Percentiles rank a stretch among this genome's conserved stretches.
phyloP scores from a whole-genome alignment of 768 basidiomycete species.

The Cubamyces lactineus region DNA sequence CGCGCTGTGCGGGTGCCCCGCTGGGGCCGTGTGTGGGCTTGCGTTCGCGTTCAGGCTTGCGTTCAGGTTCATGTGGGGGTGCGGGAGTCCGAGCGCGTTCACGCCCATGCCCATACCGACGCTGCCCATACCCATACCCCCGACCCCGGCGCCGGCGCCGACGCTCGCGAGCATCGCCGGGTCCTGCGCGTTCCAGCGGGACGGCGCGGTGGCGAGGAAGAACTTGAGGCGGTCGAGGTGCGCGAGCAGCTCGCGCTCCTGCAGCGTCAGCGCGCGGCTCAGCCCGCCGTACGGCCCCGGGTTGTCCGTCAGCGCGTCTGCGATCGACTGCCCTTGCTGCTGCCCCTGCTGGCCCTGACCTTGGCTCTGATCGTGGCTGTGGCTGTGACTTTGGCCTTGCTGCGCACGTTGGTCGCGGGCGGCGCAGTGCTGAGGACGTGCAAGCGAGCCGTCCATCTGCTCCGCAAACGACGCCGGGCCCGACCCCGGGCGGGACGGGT shows the following conservation, averaged over 20 bases:
- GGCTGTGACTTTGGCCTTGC: no score
- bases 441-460: constrained; percentile 11
- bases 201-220: constrained; percentile 86
- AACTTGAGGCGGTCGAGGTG: constrained; percentile 84
- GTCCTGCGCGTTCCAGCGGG: constrained; percentile 56
- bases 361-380: no score
- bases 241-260: constrained; percentile 72
- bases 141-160: no score
- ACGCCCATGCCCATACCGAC: no score
- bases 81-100: no score
- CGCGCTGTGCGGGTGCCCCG: constrained; percentile 50
- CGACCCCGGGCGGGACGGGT: constrained; percentile 29
- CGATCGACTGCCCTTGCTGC: constrained; percentile 22
- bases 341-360: background rate
- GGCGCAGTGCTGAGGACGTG: no score
- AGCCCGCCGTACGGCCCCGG: constrained; percentile 37
- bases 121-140: no score
- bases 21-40: constrained; percentile 17
- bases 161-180: no score
- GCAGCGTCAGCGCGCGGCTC: constrained; percentile 58
- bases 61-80: no score
- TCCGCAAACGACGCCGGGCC: background rate
- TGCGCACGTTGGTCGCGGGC: no score
- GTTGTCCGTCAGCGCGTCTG: constrained; percentile 24
- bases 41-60: no score